A percentile compares a stretch with the other conserved stretches of the same genome.
These are phyloP conservation scores for Diospyros kaki DNA, from an alignment of 148 eudicot species.

Conservation along the genomic window DNA sequence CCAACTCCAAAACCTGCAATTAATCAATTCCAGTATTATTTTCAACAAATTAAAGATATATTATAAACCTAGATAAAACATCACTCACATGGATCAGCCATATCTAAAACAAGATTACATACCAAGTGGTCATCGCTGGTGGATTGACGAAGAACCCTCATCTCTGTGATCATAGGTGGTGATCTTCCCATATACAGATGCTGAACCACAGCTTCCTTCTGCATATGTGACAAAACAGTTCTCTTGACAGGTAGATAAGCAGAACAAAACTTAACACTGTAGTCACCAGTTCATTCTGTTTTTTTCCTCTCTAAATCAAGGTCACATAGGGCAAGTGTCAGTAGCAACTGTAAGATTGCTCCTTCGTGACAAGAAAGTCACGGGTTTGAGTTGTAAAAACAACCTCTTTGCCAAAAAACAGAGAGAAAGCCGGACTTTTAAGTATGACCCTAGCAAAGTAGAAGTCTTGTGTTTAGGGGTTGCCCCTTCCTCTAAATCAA, in stretches of 20 bases:
- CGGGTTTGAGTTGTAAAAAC: no score
- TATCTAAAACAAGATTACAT: slow-evolving; percentile 15
- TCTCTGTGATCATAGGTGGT: slow-evolving; percentile 84
- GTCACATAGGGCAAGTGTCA: no score
- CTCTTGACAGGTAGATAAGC: background rate
- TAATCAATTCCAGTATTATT: background rate
- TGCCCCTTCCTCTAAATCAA: no score
- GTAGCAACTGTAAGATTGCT: no score
- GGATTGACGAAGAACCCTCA: slow-evolving; percentile 73
- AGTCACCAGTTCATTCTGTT: background rate
- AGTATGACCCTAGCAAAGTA: no score
- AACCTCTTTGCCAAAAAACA: no score
- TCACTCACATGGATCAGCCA: slow-evolving; percentile 1
- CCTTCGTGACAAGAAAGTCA: no score
- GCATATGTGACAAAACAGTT: slow-evolving; percentile 12
- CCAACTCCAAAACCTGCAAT: slow-evolving; percentile 80
- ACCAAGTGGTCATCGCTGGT: slow-evolving; percentile 90
- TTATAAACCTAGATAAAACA: slow-evolving; percentile 1
- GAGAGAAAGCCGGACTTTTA: no score
- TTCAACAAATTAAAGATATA: background rate
- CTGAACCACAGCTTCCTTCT: slow-evolving; percentile 62
- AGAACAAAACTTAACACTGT: background rate
- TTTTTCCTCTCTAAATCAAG: no score
- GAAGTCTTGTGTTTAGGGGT: no score
- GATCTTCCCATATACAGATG: slow-evolving; percentile 79